Base-by-base conservation (phyloP, 2,329 filamentous ascomycete genomes). In the Orbilia ellipsospora region DNA sequence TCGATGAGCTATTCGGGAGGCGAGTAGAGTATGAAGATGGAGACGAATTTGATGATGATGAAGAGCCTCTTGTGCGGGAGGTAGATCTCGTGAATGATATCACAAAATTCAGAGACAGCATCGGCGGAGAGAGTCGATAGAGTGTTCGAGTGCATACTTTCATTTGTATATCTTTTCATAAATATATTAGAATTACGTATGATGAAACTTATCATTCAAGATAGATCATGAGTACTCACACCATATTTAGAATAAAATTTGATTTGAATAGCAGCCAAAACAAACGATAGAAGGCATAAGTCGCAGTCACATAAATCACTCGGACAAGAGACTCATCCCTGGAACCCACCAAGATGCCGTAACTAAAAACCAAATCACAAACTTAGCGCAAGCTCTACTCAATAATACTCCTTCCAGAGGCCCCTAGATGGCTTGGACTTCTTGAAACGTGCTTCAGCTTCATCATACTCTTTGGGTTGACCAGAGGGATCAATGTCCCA, bases 1-100 rank as follows among this genome's bases (percentile, higher is more conserved):
- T 77, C 10, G 66, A 72, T 48, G 70, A 60, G 28, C 26, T 77
- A 2, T 77, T 77, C 62, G 75, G 55, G 0, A 66, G 52, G 26
- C 52, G 56, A 31, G 45, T 60, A 20, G 52, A 50, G 15, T 10
- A 8, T 3, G 23, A 13, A n/a, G 31, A 31, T 8, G 20, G 26
- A 13, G 45, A 31, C 8, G 26, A 60, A 28, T 50, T 13, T 36
- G 54, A 40, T 36, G 54, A 60, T 31, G 12, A 20, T 5, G 42
- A 26, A 16, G 54, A 52, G 45, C 64, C 64, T 7, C 55, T 68
- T 16, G 64, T 68, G 2, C 42, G 60, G 44, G 64, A 54, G 20
- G 54, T 16, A n/a, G 64, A 60, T 36, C 31, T 36, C 8, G 31
- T 36, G 31, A 36, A 36, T 36, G 31, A 36, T 36, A 36, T 36